A percentile compares a stretch with the other conserved stretches of the same genome.
These are phyloP conservation scores for Vitis labrusca DNA, from an alignment of 164 flowering plant genomes.

Conservation along the genomic window DNA sequence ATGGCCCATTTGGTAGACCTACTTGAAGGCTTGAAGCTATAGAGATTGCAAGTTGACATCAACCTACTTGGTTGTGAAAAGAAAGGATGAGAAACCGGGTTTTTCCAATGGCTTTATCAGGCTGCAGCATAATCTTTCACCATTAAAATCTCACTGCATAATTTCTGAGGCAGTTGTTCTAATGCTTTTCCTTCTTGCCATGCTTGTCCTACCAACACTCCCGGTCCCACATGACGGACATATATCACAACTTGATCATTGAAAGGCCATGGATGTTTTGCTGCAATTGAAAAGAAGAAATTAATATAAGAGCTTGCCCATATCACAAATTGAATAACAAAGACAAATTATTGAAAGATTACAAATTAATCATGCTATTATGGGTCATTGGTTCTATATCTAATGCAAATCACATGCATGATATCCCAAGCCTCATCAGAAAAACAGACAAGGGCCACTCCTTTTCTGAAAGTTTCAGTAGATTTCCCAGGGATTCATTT, in stretches of 20 bases:
- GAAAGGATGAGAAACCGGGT: too few relatives aligned
- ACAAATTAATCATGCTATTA: too few relatives aligned
- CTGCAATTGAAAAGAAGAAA: constrained; percentile 33
- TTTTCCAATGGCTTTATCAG: background rate
- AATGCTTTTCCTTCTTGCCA: constrained; percentile 82
- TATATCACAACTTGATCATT: constrained; percentile 69
- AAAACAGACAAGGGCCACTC: background rate
- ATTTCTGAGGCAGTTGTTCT: constrained; percentile 67
- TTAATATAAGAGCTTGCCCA: background rate
- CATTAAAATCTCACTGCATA: constrained; percentile 74
- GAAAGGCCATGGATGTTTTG: constrained; percentile 76
- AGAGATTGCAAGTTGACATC: too few relatives aligned
- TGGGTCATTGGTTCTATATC: too few relatives aligned
- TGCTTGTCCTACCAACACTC: constrained; percentile 76
- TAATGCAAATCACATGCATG: too few relatives aligned
- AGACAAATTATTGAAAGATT: background rate
- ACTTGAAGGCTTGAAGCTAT: too few relatives aligned
- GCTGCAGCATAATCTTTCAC: constrained; percentile 47
- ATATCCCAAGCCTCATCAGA: background rate
- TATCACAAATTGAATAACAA: background rate
- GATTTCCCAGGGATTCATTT: too few relatives aligned
- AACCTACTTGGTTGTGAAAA: too few relatives aligned
- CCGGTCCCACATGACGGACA: constrained; percentile 77
- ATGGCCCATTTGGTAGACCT: too few relatives aligned
- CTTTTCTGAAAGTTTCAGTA: too few relatives aligned